A percentile compares a stretch with the other conserved stretches of the same genome.
Conservation (phyloP, 345 rosid genomes). For the Pugionium dolabratum region DNA sequence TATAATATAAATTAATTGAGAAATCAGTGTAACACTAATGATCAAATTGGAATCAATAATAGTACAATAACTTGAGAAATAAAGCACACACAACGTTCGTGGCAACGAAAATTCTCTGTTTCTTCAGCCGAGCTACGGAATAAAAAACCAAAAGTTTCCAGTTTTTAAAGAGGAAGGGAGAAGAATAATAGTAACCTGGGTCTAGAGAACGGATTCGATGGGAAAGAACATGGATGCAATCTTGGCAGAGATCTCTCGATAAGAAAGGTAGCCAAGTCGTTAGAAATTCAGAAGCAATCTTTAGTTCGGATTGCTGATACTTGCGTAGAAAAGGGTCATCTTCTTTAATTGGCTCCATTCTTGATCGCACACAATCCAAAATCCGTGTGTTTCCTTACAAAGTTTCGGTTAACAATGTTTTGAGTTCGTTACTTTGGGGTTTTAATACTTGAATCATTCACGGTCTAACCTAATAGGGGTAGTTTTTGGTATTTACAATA, state of each 20-base stretch:
- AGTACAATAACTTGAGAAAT: neutral
- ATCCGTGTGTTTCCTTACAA: conserved; percentile 36
- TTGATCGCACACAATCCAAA: neutral
- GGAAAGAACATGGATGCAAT: conserved; percentile 56
- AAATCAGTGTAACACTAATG: too few species aligned
- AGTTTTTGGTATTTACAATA: neutral
- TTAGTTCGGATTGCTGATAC: conserved; percentile 71
- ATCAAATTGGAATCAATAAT: too few species aligned
- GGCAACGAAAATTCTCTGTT: neutral
- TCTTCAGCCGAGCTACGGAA: neutral
- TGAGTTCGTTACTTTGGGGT: conserved; percentile 23
- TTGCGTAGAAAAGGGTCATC: conserved; percentile 58
- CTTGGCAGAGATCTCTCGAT: conserved; percentile 68
- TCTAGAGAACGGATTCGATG: conserved; percentile 68
- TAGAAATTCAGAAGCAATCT: conserved; percentile 76
- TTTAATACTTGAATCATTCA: neutral
- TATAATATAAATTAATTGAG: too few species aligned
- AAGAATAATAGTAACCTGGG: conserved; percentile 42
- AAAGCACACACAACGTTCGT: neutral
- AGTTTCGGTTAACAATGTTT: conserved; percentile 25
- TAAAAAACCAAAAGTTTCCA: neutral
- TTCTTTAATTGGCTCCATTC: conserved; percentile 36
- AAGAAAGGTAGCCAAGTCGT: conserved; percentile 81
- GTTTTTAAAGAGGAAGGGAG: neutral
- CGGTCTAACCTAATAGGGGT: neutral